Evolutionary conservation across 179 eudicot species (phyloP), one percentile per base, ranked within the genome.

Genomic region (Silene coronaria): DNA sequence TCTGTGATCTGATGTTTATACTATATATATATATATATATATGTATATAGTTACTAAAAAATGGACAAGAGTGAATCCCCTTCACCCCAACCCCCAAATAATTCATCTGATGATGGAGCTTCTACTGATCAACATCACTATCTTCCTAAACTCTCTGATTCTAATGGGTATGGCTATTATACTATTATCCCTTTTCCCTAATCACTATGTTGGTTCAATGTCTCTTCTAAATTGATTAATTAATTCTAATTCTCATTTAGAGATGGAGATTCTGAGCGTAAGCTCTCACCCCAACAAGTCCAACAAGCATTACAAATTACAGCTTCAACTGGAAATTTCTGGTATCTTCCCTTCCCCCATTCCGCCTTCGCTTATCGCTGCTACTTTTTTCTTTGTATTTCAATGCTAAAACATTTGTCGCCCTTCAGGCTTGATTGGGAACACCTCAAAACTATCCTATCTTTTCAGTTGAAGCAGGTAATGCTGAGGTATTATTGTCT

Each of bases 391-490:
- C 5, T 7, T 36, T 36, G 45, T 36, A 36, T 7, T 36, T 8
- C 45, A 8, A 36, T 36, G 45, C 45, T 36, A 7, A 36, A 36
- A 6, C 11, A 2, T 7, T 36, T 36, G 11, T 8, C 45, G 24
- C 75, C 59, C 59, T 57, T 57, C 87, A 90, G 96, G 90, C 81
- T 83, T 84, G 89, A 88, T 22, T 88, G 92, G 90, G 88, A 84
- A 42, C 87, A 84, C 65, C 71, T 90, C 68, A 88, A 81, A 83
- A 82, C 81, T 74, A 88, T 93, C 86, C 75, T 93, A 66, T 88
- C 87, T 74, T 85, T 86, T 80, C 86, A 89, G 80, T 86, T 93
- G 82, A 93, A 91, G 91, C 88, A 93, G 98, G 98, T 93, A 81
- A 93, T 71, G 89, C 80, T 76, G 92, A 84, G 87, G 89, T 81